Evolutionary conservation across 2,329 filamentous ascomycete species (phyloP), one percentile per base, ranked within the genome.

Genomic region (Sporothrix phasma): DNA sequence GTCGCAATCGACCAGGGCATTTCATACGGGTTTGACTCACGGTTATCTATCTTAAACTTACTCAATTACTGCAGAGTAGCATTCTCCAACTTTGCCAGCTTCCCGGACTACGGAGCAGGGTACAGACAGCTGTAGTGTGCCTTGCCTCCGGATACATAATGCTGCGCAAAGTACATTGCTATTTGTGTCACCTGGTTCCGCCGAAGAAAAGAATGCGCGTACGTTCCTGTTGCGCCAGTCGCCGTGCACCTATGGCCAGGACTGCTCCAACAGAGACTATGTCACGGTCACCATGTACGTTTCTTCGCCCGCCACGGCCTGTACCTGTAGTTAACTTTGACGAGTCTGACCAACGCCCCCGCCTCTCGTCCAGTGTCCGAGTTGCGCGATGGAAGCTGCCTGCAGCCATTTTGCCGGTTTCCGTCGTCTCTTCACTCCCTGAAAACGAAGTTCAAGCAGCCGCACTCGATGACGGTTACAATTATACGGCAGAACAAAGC

Each of bases 231-330:
- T 83, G 2, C 77, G 84, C 5, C 73, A 82, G 64, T 86, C 84
- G 64, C 84, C 83, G 1, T 87, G 84, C 72, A 76, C 76, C 0
- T 78, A 74, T 34, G 81, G 82, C 0, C 84, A 87, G 70, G 76
- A 82, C n/a, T 87, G 84, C 67, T 78, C 81, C 6, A 73, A 79
- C 3, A 77, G 80, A 1, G 79, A 81, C 66, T 87, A 84, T 70
- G 85, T 65, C 86, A 87, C 68, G 84, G 84, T 2, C 84, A 87
- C 70, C 80, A 87, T 69, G 82, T 84, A 70, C 34, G 19, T 49
- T 3, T 24, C 22, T 2, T 19, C n/a, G 17, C 3, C 45, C 5
- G 1, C 45, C 45, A n/a, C n/a, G n/a, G n/a, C n/a, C n/a, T n/a
- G n/a, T n/a, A n/a, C n/a, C n/a, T n/a, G n/a, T n/a, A n/a, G n/a